These are phyloP conservation scores for Mucor indicus DNA, from an alignment of 371 early-diverging fungal genomes.

Conservation along the genomic window DNA sequence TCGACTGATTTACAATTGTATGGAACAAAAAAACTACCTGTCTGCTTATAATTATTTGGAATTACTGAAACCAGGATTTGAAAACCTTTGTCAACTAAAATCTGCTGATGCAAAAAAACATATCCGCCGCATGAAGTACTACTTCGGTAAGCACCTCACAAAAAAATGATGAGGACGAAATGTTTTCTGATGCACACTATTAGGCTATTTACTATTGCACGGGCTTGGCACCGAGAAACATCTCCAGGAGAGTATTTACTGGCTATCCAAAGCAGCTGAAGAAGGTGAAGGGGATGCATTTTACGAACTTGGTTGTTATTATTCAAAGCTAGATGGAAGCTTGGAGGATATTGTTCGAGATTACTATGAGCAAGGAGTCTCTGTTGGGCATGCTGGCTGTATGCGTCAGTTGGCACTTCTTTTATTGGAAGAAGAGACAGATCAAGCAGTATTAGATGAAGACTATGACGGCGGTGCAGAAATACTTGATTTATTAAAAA, in stretches of 20 bases:
- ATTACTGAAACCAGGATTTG: slow-evolving; percentile 1
- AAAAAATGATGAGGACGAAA: too few species aligned
- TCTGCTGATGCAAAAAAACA: slow-evolving; percentile 27
- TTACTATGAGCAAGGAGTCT: slow-evolving; percentile 8
- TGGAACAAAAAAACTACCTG: slow-evolving; percentile 9
- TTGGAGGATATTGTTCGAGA: slow-evolving; percentile 6
- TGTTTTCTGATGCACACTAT: too few species aligned
- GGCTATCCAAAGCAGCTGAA: slow-evolving; percentile 15
- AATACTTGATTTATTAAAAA: slow-evolving; percentile 4
- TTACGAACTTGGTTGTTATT: slow-evolving; percentile 16
- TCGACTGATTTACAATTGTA: slow-evolving; percentile 18
- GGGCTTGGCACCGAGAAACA: not conserved
- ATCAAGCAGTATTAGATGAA: not conserved
- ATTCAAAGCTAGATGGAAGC: not conserved
- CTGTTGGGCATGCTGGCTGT: slow-evolving; percentile 12
- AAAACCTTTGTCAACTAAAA: slow-evolving; percentile 20
- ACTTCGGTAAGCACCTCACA: slow-evolving; percentile 25
- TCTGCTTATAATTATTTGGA: slow-evolving; percentile 11
- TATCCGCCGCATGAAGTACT: slow-evolving; percentile 32
- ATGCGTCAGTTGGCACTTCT: slow-evolving; percentile 21
- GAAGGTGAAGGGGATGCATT: slow-evolving; percentile 20
- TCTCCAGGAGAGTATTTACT: slow-evolving; percentile 2
- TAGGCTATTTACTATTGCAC: slow-evolving; percentile 17
- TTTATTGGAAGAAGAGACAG: slow-evolving; percentile 8
- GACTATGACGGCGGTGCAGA: not conserved